A percentile compares a stretch with the other conserved stretches of the same genome.
Evolutionary conservation across 495 filamentous ascomycete genomes (phyloP).

Genomic region (Penicillium mononematosum): DNA sequence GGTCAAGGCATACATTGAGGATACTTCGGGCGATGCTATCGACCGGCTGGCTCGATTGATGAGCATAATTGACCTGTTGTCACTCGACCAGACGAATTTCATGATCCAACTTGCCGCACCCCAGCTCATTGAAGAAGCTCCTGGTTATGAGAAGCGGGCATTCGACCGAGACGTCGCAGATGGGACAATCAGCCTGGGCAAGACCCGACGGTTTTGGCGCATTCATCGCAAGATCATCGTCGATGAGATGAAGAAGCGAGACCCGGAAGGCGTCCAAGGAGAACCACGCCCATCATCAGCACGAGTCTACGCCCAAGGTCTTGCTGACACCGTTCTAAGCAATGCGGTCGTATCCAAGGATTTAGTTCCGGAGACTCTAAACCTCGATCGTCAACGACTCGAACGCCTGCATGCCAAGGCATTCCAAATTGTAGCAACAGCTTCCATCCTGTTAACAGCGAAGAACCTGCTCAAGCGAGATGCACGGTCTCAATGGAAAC

Average conservation of each 20-base stretch:
- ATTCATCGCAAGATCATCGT: constrained; percentile 65
- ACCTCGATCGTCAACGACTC: constrained; percentile 73
- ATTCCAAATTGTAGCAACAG: constrained; percentile 74
- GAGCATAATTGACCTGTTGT: constrained; percentile 82
- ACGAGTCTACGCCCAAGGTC: constrained; percentile 77
- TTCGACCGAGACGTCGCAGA: constrained; percentile 71
- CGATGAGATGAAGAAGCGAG: constrained; percentile 68
- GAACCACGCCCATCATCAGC: constrained; percentile 42
- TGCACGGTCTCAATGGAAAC: constrained; percentile 84
- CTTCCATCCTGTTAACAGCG: constrained; percentile 80
- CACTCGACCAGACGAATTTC: constrained; percentile 95
- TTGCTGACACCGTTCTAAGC: constrained; percentile 63
- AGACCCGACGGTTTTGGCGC: constrained; percentile 70
- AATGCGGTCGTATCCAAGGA: constrained; percentile 53
- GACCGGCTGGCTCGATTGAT: constrained; percentile 80
- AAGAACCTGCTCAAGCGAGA: constrained; percentile 96
- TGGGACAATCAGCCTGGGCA: constrained; percentile 55
- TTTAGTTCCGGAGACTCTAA: constrained; percentile 79
- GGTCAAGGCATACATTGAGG: constrained; percentile 73
- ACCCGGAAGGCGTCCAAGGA: constrained; percentile 63
- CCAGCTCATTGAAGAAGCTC: constrained; percentile 74
- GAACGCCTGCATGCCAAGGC: constrained; percentile 62
- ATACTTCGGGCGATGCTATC: constrained; percentile 75
- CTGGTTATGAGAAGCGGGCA: constrained; percentile 73
- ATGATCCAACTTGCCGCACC: constrained; percentile 79